Evolutionary conservation across 192 early-diverging fungal genomes (phyloP).

Genomic region (Rhizoclosmatium sp.): DNA sequence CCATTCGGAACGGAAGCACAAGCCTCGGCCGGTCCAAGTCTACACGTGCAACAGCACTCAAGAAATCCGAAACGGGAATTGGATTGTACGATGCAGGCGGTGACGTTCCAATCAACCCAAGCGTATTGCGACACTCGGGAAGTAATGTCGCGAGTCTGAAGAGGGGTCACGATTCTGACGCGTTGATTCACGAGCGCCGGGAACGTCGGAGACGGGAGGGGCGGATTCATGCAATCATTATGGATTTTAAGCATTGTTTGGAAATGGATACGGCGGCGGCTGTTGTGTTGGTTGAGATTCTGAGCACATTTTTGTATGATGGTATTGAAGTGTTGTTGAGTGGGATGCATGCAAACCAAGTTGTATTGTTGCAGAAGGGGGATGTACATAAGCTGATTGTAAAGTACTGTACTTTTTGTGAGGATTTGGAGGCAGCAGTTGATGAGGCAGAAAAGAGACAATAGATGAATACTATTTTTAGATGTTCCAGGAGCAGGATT

Average conservation of each 20-base stretch:
- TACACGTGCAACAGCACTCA: background rate
- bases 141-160: background rate
- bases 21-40: background rate
- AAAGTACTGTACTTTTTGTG: conserved; percentile 12
- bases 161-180: background rate
- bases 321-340: conserved; percentile 33
- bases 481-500: too few relatives aligned
- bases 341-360: conserved; percentile 30
- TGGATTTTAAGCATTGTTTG: conserved; percentile 38
- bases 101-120: conserved; percentile 17
- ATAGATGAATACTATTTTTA: background rate
- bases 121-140: background rate
- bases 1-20: background rate
- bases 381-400: conserved; percentile 19
- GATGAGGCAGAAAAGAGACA: background rate
- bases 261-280: conserved; percentile 45
- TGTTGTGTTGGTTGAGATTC: conserved; percentile 28
- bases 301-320: conserved; percentile 30
- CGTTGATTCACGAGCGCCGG: conserved; percentile 1
- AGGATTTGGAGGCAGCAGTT: conserved; percentile 34
- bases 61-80: background rate
- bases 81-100: conserved; percentile 22
- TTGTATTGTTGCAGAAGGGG: conserved; percentile 19
- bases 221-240: conserved; percentile 26
- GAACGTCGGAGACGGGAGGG: background rate